phyloP scores from a whole-genome alignment of 225 moss, liverwort and hornwort genomes.

The Climacium dendroides region DNA sequence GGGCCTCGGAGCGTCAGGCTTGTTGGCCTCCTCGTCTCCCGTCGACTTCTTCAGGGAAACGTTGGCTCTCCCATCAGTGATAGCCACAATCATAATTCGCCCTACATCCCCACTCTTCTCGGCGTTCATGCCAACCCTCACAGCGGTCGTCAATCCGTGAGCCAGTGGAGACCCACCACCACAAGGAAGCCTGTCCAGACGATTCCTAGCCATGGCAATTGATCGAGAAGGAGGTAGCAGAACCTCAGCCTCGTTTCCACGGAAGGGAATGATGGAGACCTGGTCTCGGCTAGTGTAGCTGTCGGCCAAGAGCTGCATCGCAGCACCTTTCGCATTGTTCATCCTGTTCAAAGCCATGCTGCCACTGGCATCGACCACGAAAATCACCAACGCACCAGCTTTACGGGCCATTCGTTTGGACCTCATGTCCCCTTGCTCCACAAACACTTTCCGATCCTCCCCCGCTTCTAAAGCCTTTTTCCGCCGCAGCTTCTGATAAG shows the following conservation, averaged over 20 bases:
- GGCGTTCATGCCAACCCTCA: conserved; percentile 92
- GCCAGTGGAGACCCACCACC: conserved; percentile 96
- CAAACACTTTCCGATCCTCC: conserved; percentile 63
- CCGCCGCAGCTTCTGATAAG: conserved; percentile 70
- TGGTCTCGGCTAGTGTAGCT: conserved; percentile 98
- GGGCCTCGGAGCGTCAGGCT: conserved; percentile 71
- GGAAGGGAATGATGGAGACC: conserved; percentile 97
- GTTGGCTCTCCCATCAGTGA: conserved; percentile 95
- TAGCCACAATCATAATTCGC: conserved; percentile 95
- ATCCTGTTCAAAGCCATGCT: conserved; percentile 98
- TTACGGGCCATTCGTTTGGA: conserved; percentile 95
- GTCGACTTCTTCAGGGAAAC: conserved; percentile 79
- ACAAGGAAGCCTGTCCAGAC: conserved; percentile 88
- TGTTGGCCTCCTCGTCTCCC: conserved; percentile 85
- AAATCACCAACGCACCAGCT: conserved; percentile 95
- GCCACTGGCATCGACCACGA: conserved; percentile 96
- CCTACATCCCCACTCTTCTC: conserved; percentile 97
- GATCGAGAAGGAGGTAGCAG: conserved; percentile 96
- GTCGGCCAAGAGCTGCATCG: conserved; percentile 94
- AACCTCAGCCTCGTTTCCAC: conserved; percentile 91
- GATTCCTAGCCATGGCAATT: conserved; percentile 95
- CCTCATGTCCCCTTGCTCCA: conserved; percentile 90
- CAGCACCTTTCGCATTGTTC: conserved; percentile 98
- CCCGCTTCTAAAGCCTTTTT: conserved; percentile 55
- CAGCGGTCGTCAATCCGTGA: conserved; percentile 89